Evolutionary conservation across 2,329 filamentous ascomycete species (phyloP), one percentile per base, ranked within the genome.

Genomic region (Pseudogymnoascus sp.): DNA sequence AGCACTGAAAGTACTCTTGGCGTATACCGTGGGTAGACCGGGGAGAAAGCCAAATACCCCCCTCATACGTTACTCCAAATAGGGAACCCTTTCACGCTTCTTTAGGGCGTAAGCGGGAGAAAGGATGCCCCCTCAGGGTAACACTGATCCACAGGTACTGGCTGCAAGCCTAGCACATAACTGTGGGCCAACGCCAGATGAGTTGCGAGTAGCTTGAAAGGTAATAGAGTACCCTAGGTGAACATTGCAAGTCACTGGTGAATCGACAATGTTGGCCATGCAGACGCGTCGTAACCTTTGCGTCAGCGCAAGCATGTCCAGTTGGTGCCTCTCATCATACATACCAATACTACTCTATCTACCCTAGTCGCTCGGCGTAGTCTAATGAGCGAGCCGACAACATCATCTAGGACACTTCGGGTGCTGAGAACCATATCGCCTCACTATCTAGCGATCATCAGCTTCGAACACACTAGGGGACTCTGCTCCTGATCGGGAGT

Each of bases 1-100:
- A 56, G 28, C 50, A 33, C n/a, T 12, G n/a, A 33, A 56, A 56
- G 50, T 33, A 56, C 50, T 56, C 50, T 56, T 56, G 50, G 50
- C 50, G 28, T 33, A 56, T 33, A 56, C 28, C 28, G 26, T 56
- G 26, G 28, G 50, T 56, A 56, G 50, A 56, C 50, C 50, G 50
- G 50, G 28, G 50, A 56, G 50, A 33, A 56, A 56, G 26, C 16
- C 50, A 33, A 56, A 56, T 33, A 33, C 31, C 10, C 19, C 43
- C 43, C 43, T 24, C 28, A 56, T 12, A 19, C 28, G 8, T 33
- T 33, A 56, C 50, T 56, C 50, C 50, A 33, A 56, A 33, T 56
- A 19, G 50, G 28, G 50, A 33, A 56, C 28, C 50, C 28, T 19
- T 56, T 56, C 26, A 22, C 50, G 26, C 26, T 19, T 56, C 28